Base-by-base conservation (phyloP, 2,329 filamentous ascomycete species). In the Fonsecaea erecta region DNA sequence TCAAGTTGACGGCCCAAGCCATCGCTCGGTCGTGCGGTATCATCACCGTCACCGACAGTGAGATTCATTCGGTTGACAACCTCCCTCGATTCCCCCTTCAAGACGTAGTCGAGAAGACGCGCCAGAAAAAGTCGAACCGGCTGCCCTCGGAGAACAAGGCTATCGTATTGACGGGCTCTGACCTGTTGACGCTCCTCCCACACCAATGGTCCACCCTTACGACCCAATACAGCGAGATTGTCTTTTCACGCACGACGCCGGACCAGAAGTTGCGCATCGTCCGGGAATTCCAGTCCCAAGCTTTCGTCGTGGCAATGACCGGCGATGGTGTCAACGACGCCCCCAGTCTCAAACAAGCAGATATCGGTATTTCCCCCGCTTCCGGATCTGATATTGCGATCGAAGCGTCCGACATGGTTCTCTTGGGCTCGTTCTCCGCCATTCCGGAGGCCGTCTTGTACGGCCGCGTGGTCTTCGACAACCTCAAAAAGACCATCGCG, bases 191-290 rank as follows among this genome's bases (percentile, higher is more conserved):
- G 1, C 82, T 93, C 2, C 89, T 86, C 63, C 85, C 89, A 9
- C 73, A 83, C 40, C 89, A 93, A 74, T 93, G 90, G 90, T 82
- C 87, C 64, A 81, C 82, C 34, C 81, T 93, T 1, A 67, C 66
- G 6, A 82, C 83, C 32, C 73, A 78, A 8, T 93, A 92, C 70
- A 81, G 86, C 28, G 90, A 92, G 72, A 88, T 93, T 40, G 88
- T 93, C 12, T 92, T 93, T 73, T 88, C 90, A 0, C 83, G 89
- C 12, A 93, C 90, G 0, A 92, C 90, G 0, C 90, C 90, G 0
- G 90, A 93, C 72, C 90, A 93, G 74, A 93, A 93, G 74, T 84
- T 93, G 6, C 86, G 89, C 35, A 93, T 93, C 66, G 90, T 93
- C n/a, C 85, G 85, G 32, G 89, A 91, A 74, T 88, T 92, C 66